These are phyloP conservation scores for Sugiyamaella japonica DNA, from an alignment of 1,139 yeast genomes.

Conservation along the genomic window DNA sequence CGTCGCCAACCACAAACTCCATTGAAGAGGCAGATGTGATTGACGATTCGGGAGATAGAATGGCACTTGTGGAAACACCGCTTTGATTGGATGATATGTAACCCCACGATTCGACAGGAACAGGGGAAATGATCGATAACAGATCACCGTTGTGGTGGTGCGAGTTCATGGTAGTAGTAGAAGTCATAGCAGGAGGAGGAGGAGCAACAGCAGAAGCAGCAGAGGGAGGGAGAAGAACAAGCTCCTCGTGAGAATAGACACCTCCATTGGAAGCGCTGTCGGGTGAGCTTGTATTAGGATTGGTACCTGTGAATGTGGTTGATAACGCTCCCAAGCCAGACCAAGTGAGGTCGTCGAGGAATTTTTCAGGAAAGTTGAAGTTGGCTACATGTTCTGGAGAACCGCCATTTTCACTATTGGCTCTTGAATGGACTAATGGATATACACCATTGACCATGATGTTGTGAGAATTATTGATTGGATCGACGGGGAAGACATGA, in stretches of 20 bases:
- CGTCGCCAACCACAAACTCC: constrained; percentile 4
- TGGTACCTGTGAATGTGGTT: constrained; percentile 6
- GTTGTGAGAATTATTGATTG: constrained; percentile 10
- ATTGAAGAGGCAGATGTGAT: constrained; percentile 14
- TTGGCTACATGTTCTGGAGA: constrained; percentile 22
- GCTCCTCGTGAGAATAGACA: not conserved
- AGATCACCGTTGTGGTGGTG: not conserved
- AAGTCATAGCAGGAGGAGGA: not conserved
- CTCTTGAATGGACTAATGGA: constrained; percentile 31
- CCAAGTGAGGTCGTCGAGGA: constrained; percentile 19
- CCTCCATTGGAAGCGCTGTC: not conserved
- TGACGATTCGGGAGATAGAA: constrained; percentile 14
- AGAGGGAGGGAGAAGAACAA: not conserved
- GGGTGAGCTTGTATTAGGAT: constrained; percentile 1
- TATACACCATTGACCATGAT: constrained; percentile 27
- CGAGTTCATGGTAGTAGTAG: not conserved
- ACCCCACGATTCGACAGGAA: constrained; percentile 13
- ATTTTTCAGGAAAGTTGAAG: constrained; percentile 12
- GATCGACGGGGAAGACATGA: constrained; percentile 8
- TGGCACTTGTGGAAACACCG: constrained; percentile 2
- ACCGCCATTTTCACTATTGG: constrained; percentile 28
- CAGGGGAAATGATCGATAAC: constrained; percentile 7
- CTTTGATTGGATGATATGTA: constrained; percentile 1
- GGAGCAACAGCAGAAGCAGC: not conserved
- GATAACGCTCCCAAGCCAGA: constrained; percentile 12